Evolutionary conservation across 2,329 filamentous ascomycete species (phyloP).

Genomic region (Aspergillus ochraceoroseus): DNA sequence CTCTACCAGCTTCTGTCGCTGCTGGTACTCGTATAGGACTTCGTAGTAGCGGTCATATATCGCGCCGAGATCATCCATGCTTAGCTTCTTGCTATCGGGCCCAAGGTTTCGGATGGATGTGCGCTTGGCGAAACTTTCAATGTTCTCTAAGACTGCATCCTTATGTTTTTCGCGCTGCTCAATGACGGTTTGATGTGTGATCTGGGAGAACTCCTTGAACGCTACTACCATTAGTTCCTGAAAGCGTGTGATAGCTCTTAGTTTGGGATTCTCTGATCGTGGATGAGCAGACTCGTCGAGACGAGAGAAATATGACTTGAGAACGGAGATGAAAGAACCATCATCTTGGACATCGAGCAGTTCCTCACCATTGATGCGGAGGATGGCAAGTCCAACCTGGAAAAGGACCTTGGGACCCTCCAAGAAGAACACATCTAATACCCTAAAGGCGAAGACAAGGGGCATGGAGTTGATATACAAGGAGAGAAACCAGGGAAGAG

Average conservation of each 20-base stretch:
- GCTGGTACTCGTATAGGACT: constrained; percentile 84
- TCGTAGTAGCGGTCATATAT: constrained; percentile 94
- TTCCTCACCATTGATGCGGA: constrained; percentile 95
- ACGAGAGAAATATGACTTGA: constrained; percentile 90
- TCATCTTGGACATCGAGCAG: constrained; percentile 89
- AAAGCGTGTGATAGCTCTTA: constrained; percentile 89
- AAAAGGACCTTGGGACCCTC: constrained; percentile 97
- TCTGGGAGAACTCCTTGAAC: constrained; percentile 95
- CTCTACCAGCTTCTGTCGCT: constrained; percentile 72
- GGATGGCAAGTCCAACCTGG: constrained; percentile 92
- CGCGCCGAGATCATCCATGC: constrained; percentile 76
- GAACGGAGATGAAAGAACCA: constrained; percentile 90
- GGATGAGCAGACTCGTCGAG: constrained; percentile 95
- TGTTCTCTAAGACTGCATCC: constrained; percentile 86
- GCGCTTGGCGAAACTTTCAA: constrained; percentile 94
- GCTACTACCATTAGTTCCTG: constrained; percentile 99
- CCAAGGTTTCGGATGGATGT: constrained; percentile 94
- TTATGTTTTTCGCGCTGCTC: constrained; percentile 90
- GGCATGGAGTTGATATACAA: constrained; percentile 99
- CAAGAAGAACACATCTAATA: constrained; percentile 95
- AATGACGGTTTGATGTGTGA: constrained; percentile 87
- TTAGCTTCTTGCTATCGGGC: constrained; percentile 88
- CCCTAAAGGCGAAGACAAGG: constrained; percentile 91
- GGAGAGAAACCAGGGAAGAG: constrained; percentile 94
- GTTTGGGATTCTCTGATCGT: constrained; percentile 88